phyloP scores from a whole-genome alignment of 495 filamentous ascomycete genomes.

The Podospora bellae-mahoneyi region DNA sequence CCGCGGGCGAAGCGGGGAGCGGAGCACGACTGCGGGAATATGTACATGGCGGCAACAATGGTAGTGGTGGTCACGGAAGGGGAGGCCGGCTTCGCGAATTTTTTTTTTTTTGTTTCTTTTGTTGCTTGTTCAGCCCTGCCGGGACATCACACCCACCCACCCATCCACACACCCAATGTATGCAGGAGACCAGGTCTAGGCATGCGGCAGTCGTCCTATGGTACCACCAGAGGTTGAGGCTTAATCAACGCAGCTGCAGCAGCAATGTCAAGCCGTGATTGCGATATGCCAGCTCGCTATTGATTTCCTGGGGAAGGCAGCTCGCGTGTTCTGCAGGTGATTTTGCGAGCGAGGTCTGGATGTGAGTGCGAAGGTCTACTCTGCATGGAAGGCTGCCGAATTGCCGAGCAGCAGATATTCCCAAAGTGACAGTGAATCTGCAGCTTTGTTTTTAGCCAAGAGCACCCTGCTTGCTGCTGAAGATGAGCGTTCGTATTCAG shows the following conservation, averaged over 20 bases:
- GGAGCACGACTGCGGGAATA: neutral
- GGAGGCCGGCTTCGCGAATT: neutral
- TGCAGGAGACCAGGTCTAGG: conserved; percentile 1
- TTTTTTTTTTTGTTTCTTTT: neutral
- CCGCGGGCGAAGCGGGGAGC: too few relatives aligned
- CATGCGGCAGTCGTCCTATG: neutral
- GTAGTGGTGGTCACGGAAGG: neutral
- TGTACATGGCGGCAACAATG: neutral
- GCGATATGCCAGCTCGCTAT: neutral
- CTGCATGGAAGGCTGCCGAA: neutral
- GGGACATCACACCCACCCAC: neutral
- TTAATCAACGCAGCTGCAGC: neutral
- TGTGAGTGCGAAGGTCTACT: neutral
- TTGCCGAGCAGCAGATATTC: neutral
- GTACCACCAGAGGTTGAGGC: neutral
- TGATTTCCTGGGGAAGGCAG: neutral
- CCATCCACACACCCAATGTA: neutral
- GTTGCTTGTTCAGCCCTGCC: conserved; percentile 8
- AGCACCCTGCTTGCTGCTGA: neutral
- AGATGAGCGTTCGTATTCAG: neutral
- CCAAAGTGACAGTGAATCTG: neutral
- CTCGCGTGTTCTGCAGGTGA: neutral
- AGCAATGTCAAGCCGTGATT: neutral
- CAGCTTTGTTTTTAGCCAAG: neutral
- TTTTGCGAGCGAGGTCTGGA: neutral